phyloP scores from a whole-genome alignment of 1,284 basidiomycete species.

The Cystobasidium pallidum region DNA sequence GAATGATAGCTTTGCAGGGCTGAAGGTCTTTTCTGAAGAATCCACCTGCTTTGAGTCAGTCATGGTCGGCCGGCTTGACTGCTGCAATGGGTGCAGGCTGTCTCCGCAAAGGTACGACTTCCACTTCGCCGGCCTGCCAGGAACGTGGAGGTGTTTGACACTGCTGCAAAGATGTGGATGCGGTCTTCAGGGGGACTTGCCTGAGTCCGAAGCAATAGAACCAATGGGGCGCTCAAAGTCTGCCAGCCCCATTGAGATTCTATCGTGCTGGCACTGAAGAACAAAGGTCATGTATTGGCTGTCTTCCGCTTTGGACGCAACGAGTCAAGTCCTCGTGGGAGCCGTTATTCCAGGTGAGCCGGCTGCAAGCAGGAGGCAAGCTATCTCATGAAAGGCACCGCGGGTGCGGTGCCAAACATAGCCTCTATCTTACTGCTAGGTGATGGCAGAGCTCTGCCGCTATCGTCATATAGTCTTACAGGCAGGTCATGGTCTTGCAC shows the following conservation, averaged over 20 bases:
- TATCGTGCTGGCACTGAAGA: background rate
- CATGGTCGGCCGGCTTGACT: background rate
- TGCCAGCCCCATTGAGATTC: background rate
- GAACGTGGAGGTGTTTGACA: background rate
- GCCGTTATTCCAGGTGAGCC: background rate
- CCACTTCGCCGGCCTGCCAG: conserved; percentile 1
- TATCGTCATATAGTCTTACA: too few species aligned
- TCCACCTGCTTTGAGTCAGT: background rate
- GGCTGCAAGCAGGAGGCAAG: background rate
- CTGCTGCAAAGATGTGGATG: background rate
- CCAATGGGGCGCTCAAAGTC: background rate
- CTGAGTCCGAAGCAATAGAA: background rate
- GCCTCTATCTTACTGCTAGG: background rate
- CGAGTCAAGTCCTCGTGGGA: background rate
- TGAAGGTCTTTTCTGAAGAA: background rate
- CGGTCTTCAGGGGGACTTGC: background rate
- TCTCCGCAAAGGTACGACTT: too few species aligned
- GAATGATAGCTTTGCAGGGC: background rate
- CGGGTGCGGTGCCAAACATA: background rate
- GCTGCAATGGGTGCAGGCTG: too few species aligned
- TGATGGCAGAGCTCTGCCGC: background rate
- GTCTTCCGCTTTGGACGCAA: conserved; percentile 5
- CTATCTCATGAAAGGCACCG: background rate
- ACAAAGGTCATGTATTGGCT: conserved; percentile 7
- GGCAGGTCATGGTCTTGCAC: too few species aligned